These are phyloP conservation scores for Cutaneotrichosporon cavernicola DNA, from an alignment of 1,284 basidiomycete genomes.

Conservation along the genomic window DNA sequence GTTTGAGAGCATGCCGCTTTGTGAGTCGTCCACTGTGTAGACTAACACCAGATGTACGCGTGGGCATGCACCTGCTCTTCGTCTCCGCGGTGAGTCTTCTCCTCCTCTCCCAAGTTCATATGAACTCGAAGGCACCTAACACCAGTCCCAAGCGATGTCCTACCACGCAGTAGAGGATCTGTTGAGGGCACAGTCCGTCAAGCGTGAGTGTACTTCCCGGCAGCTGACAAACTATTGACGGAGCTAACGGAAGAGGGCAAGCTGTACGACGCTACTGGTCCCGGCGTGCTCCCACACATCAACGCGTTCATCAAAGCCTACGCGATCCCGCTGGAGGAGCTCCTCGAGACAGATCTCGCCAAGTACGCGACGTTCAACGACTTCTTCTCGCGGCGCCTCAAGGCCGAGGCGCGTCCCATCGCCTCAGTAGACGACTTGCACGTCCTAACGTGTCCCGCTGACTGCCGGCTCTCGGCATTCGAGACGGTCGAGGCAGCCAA, in stretches of 20 bases:
- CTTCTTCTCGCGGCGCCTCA: constrained; percentile 73
- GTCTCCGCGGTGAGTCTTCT: constrained; percentile 39
- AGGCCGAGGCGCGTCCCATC: constrained; percentile 65
- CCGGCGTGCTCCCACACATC: constrained; percentile 60
- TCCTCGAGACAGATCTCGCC: constrained; percentile 63
- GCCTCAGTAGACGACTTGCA: constrained; percentile 60
- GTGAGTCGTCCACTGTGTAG: constrained; percentile 54
- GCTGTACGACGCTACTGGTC: constrained; percentile 51
- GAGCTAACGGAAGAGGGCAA: constrained; percentile 46
- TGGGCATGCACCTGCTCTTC: constrained; percentile 78
- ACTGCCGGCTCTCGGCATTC: constrained; percentile 72
- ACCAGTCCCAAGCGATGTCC: constrained; percentile 60
- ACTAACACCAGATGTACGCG: constrained; percentile 38
- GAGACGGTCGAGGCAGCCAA: constrained; percentile 62
- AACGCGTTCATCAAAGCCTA: constrained; percentile 73
- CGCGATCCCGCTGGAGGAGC: constrained; percentile 62
- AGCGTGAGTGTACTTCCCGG: constrained; percentile 52
- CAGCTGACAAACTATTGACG: background rate
- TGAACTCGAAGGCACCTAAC: background rate
- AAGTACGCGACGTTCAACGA: constrained; percentile 74
- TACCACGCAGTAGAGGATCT: constrained; percentile 61
- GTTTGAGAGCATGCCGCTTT: constrained; percentile 79
- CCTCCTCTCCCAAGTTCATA: background rate
- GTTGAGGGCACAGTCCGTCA: constrained; percentile 66
- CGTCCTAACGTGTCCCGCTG: constrained; percentile 67